phyloP scores from a whole-genome alignment of 139 green algal species.

The Chara braunii region DNA sequence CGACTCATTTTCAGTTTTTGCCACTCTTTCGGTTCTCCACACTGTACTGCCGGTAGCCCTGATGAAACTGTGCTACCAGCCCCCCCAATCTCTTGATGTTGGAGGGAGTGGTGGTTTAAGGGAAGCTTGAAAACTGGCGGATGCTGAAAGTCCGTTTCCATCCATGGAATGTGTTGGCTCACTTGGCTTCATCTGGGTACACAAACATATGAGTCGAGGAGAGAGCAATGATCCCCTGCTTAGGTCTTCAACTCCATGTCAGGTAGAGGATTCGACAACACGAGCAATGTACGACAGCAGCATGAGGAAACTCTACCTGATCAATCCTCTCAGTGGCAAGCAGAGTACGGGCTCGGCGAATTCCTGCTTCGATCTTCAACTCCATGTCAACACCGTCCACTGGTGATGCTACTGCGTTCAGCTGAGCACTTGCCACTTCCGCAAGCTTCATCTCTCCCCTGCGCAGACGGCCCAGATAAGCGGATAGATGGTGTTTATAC shows the following conservation, averaged over 20 bases:
- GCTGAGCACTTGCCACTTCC: slow-evolving; percentile 1
- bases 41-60: too few relatives aligned
- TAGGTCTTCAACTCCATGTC: not conserved
- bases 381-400: slow-evolving; percentile 1
- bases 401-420: slow-evolving; percentile 1
- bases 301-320: not conserved
- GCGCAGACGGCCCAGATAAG: not conserved
- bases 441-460: slow-evolving; percentile 7
- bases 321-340: not conserved
- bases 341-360: not conserved
- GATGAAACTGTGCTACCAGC: too few relatives aligned
- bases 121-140: too few relatives aligned
- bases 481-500: too few relatives aligned
- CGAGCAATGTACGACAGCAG: not conserved
- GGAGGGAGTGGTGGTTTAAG: too few relatives aligned
- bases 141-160: too few relatives aligned
- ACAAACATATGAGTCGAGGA: too few relatives aligned
- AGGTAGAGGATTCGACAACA: not conserved
- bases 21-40: too few relatives aligned
- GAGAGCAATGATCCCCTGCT: not conserved
- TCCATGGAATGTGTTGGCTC: too few relatives aligned
- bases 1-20: too few relatives aligned
- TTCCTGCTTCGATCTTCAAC: slow-evolving; percentile 2
- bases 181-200: too few relatives aligned
- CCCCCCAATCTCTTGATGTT: too few relatives aligned